Base-by-base conservation (phyloP, 2,329 filamentous ascomycete species). In the Raffaelea ambrosiae region DNA sequence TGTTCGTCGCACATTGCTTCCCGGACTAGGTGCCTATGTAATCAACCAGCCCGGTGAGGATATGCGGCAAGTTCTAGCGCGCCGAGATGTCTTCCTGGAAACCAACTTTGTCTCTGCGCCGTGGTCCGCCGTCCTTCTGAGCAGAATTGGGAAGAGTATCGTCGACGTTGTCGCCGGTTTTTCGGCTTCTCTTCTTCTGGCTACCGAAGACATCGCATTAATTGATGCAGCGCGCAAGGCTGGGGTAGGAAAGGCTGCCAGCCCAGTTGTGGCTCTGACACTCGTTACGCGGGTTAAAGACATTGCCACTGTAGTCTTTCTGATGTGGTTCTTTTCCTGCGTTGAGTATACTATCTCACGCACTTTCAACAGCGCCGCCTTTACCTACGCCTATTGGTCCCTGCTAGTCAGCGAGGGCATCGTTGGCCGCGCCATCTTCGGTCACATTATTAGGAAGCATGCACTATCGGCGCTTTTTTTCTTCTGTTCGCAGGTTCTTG, bases 21-120 rank as follows among this genome's bases (percentile, higher is more conserved):
- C 62, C 7, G 59, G 52, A 55, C 49, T 64, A 0, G 60, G 58
- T 3, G 53, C 59, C 20, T 64, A 61, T 29, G 43, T 61, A 13
- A 60, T 60, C 53, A 48, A 53, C 49, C 54, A 55, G 20, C 64
- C 64, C 11, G 55, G 63, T 47, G 63, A 61, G 23, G 57, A 57
- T 50, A 60, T 68, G 53, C 67, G 64, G 47, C 55, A 64, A 39
- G 66, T 61, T n/a, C 54, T 55, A 5, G 59, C 62, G 26, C 58
- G 58, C 26, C 67, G 66, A 5, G 63, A 63, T 48, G 55, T 62
- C 7, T 66, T 67, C 39, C 44, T 69, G 16, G 57, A 56, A 20
- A 55, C n/a, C n/a, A n/a, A 57, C 33, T 50, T 63, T 26, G 51
- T 51, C 19, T 50, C 48, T 11, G 41, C 51, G 3, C 55, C 54